These are phyloP conservation scores for Fusarium vanettenii DNA, from an alignment of 2,329 filamentous ascomycete genomes.

Conservation along the genomic window DNA sequence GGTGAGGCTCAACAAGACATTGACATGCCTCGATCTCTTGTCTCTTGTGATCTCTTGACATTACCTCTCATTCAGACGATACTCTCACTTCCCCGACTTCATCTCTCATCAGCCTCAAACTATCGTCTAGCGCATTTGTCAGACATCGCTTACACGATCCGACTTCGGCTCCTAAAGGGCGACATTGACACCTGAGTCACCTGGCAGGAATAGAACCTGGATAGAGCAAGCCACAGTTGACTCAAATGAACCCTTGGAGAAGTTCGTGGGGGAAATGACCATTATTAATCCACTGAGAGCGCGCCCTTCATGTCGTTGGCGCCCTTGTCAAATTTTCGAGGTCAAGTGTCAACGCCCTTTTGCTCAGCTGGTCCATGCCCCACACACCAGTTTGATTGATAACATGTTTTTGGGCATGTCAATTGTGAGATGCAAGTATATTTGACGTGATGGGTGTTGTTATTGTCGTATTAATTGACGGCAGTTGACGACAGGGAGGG, in stretches of 20 bases:
- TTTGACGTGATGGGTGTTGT: neutral
- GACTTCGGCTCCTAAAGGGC: conserved; percentile 7
- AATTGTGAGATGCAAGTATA: neutral
- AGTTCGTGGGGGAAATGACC: conserved; percentile 10
- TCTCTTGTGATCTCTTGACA: neutral
- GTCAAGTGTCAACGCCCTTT: conserved; percentile 16
- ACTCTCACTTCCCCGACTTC: neutral
- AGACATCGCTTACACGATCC: conserved; percentile 6
- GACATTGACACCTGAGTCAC: conserved; percentile 23
- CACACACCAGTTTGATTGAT: neutral
- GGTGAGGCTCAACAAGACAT: neutral
- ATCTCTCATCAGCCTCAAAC: neutral
- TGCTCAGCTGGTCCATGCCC: neutral
- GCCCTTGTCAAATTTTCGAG: conserved; percentile 20
- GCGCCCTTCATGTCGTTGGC: conserved; percentile 29
- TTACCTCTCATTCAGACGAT: neutral
- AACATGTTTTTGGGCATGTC: neutral
- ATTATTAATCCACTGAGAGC: conserved; percentile 33
- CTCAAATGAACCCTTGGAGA: neutral
- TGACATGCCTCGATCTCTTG: neutral
- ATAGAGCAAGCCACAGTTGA: conserved; percentile 26
- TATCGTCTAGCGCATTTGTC: neutral
- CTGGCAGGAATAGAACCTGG: neutral
- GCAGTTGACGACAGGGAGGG: neutral
- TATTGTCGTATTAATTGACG: neutral